Conservation (phyloP, 2,329 filamentous ascomycete genomes). For the Trichoderma guizhouense region DNA sequence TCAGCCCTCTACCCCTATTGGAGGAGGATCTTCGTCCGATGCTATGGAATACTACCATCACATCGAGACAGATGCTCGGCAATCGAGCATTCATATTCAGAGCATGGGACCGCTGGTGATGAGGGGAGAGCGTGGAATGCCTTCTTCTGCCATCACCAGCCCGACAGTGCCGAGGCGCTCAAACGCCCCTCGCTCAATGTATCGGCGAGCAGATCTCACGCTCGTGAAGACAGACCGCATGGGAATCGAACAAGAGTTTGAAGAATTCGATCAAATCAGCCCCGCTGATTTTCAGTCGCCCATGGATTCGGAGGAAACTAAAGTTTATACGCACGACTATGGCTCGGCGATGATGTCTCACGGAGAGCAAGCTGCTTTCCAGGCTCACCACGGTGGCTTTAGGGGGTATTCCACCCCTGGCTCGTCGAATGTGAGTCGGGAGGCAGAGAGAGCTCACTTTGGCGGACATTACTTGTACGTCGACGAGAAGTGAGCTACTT, state of each 20-base stretch:
- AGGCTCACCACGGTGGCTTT: background rate
- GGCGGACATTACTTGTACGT: background rate
- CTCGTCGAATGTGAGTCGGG: background rate
- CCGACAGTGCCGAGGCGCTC: background rate
- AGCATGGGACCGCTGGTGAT: background rate
- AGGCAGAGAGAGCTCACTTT: background rate
- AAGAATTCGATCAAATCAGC: background rate
- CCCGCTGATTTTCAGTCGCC: background rate
- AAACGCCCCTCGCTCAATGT: background rate
- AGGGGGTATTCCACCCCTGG: background rate
- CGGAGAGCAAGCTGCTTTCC: slow-evolving; percentile 7
- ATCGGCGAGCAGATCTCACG: background rate
- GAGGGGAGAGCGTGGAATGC: background rate
- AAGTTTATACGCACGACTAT: slow-evolving; percentile 5
- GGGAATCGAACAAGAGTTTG: background rate
- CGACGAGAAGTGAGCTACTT: background rate
- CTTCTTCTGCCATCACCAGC: background rate
- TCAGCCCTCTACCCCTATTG: background rate
- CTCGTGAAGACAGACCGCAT: background rate
- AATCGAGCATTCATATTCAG: background rate
- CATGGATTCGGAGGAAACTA: background rate
- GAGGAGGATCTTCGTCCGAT: background rate
- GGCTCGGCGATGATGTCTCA: background rate
- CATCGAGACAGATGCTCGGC: background rate
- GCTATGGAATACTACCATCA: slow-evolving; percentile 3